phyloP scores from a whole-genome alignment of 805 yeast genomes.

The Yamadazyma ubonensis region DNA sequence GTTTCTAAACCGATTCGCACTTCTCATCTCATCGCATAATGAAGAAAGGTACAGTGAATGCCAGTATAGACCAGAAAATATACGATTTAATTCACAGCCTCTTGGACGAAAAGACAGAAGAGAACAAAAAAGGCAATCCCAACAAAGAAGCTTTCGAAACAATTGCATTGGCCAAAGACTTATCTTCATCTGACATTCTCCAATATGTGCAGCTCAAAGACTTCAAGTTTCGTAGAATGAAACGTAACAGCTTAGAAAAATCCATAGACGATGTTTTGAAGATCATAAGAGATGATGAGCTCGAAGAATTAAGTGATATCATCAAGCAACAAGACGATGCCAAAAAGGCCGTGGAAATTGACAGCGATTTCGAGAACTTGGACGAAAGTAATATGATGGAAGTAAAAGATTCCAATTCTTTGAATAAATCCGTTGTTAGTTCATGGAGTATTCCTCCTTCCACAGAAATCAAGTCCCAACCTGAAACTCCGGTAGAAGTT shows the following conservation, averaged over 20 bases:
- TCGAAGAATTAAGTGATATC: slow-evolving; percentile 49
- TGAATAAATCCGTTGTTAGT: slow-evolving; percentile 75
- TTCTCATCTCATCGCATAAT: slow-evolving; percentile 7
- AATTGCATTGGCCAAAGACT: slow-evolving; percentile 62
- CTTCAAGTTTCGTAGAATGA: slow-evolving; percentile 64
- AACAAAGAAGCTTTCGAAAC: slow-evolving; percentile 38
- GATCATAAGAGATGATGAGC: slow-evolving; percentile 59
- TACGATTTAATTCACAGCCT: slow-evolving; percentile 54
- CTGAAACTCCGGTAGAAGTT: slow-evolving; percentile 8
- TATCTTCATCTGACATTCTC: slow-evolving; percentile 51
- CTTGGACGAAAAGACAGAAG: slow-evolving; percentile 58
- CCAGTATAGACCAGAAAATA: slow-evolving; percentile 45
- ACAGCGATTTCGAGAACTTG: slow-evolving; percentile 43
- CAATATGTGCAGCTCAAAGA: slow-evolving; percentile 64
- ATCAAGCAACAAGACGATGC: slow-evolving; percentile 16
- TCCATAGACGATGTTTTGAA: slow-evolving; percentile 60
- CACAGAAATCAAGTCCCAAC: neutral
- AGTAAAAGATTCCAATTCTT: slow-evolving; percentile 60
- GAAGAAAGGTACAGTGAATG: slow-evolving; percentile 9
- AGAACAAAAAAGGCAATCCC: slow-evolving; percentile 29
- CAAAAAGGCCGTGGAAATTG: slow-evolving; percentile 18
- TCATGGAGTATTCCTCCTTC: slow-evolving; percentile 50
- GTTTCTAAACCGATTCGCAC: neutral
- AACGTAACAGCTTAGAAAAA: slow-evolving; percentile 60
- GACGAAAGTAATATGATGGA: slow-evolving; percentile 55